Evolutionary conservation across 2,329 filamentous ascomycete species (phyloP).

Genomic region (Knoxdaviesia proteae): DNA sequence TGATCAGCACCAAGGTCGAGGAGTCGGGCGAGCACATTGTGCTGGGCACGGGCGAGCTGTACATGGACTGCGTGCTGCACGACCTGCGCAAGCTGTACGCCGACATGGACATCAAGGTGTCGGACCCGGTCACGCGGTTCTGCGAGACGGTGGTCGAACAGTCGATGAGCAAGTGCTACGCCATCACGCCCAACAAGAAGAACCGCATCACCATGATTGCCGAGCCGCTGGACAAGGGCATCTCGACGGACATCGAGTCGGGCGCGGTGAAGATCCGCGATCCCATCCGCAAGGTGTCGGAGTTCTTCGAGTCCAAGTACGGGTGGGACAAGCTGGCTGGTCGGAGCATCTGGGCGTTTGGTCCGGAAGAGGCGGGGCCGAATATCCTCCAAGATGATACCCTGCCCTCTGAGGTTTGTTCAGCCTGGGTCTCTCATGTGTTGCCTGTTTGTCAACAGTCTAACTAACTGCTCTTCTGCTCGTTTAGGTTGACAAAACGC

Average conservation of each 20-base stretch:
- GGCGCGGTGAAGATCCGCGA: slow-evolving; percentile 83
- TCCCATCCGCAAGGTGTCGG: slow-evolving; percentile 77
- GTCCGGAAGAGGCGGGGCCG: slow-evolving; percentile 80
- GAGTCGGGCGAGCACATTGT: slow-evolving; percentile 94
- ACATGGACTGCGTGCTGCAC: slow-evolving; percentile 97
- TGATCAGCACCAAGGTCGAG: slow-evolving; percentile 92
- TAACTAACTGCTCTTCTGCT: background rate
- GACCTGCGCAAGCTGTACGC: slow-evolving; percentile 85
- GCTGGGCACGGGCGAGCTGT: slow-evolving; percentile 89
- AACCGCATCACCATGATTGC: slow-evolving; percentile 99
- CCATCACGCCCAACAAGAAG: slow-evolving; percentile 95
- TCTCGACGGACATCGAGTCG: slow-evolving; percentile 83
- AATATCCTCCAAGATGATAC: slow-evolving; percentile 97
- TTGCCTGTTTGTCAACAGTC: slow-evolving; percentile 1
- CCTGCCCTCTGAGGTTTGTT: slow-evolving; percentile 57
- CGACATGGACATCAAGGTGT: slow-evolving; percentile 98
- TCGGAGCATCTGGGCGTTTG: slow-evolving; percentile 95
- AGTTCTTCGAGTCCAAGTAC: slow-evolving; percentile 93
- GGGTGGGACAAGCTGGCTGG: slow-evolving; percentile 91
- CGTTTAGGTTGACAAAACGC: slow-evolving; percentile 65
- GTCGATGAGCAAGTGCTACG: slow-evolving; percentile 94
- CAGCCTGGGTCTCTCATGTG: background rate
- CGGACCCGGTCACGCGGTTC: slow-evolving; percentile 90
- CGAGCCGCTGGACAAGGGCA: slow-evolving; percentile 84
- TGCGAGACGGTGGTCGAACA: slow-evolving; percentile 96